A percentile compares a stretch with the other conserved stretches of the same genome.
phyloP scores from a whole-genome alignment of 2,329 filamentous ascomycete genomes.

The Cladosporium sp. region DNA sequence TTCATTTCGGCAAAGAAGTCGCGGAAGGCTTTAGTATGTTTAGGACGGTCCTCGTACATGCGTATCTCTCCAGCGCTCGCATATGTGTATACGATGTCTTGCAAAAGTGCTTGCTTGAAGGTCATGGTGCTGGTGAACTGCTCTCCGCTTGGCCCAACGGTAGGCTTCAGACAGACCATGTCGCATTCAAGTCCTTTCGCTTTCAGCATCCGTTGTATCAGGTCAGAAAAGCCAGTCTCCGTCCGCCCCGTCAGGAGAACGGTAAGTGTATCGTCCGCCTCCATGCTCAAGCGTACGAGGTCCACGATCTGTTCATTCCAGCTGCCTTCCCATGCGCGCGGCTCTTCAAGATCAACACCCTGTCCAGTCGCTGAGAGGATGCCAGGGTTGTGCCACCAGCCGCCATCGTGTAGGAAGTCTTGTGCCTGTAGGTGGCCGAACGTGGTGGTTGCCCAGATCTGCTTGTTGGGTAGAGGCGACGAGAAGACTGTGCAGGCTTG shows the following conservation, averaged over 20 bases:
- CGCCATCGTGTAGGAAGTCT: conserved; percentile 74
- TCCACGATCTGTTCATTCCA: conserved; percentile 89
- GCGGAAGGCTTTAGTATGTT: conserved; percentile 73
- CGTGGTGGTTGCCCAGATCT: conserved; percentile 76
- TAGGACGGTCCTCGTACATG: conserved; percentile 60
- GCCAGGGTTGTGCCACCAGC: conserved; percentile 94
- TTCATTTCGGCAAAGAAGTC: conserved; percentile 82
- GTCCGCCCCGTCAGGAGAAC: conserved; percentile 84
- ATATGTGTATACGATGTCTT: conserved; percentile 81
- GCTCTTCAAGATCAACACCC: conserved; percentile 76
- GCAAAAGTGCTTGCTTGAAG: conserved; percentile 86
- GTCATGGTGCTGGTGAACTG: conserved; percentile 77
- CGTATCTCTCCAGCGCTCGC: conserved; percentile 73
- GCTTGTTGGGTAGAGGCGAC: conserved; percentile 82
- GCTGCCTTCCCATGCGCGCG: conserved; percentile 82
- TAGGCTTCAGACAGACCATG: conserved; percentile 81
- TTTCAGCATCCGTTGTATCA: conserved; percentile 75
- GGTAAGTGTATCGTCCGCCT: conserved; percentile 78
- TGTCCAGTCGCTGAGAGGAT: conserved; percentile 84
- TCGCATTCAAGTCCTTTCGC: conserved; percentile 82
- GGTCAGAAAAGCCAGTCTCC: conserved; percentile 69
- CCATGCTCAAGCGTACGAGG: conserved; percentile 73
- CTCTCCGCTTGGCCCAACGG: conserved; percentile 73
- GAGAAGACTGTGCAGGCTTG: conserved; percentile 65
- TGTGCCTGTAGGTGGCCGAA: conserved; percentile 72